Evolutionary conservation across 768 basidiomycete genomes (phyloP).

Genomic region (Hypsizygus marmoreus): DNA sequence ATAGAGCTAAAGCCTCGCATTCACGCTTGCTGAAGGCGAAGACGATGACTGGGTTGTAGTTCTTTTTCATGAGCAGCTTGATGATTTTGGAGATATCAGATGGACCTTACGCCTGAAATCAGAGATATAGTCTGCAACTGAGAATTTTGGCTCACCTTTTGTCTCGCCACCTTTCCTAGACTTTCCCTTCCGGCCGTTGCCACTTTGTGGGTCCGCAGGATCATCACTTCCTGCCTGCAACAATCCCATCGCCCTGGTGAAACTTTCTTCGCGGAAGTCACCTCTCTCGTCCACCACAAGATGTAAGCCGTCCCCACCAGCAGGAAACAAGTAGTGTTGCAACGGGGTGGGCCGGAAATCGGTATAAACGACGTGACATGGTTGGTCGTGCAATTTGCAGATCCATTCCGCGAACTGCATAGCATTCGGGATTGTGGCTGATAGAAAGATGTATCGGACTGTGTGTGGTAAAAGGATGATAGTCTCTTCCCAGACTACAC

Average conservation of each 20-base stretch:
- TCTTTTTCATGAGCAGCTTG: slow-evolving; percentile 97
- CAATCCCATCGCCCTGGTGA: slow-evolving; percentile 96
- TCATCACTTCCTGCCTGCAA: slow-evolving; percentile 83
- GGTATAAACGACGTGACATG: slow-evolving; percentile 98
- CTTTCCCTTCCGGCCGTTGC: slow-evolving; percentile 78
- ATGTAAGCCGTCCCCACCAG: slow-evolving; percentile 95
- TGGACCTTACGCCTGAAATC: slow-evolving; percentile 58
- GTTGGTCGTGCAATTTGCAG: slow-evolving; percentile 94
- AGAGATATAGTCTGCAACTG: neutral
- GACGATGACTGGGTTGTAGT: slow-evolving; percentile 97
- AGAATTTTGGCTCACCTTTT: slow-evolving; percentile 61
- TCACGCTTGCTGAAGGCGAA: slow-evolving; percentile 99
- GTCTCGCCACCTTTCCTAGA: slow-evolving; percentile 88
- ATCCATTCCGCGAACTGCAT: slow-evolving; percentile 99
- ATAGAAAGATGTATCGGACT: slow-evolving; percentile 97
- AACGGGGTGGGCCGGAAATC: slow-evolving; percentile 98
- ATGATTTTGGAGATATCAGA: slow-evolving; percentile 98
- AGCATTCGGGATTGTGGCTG: slow-evolving; percentile 98
- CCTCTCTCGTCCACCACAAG: slow-evolving; percentile 99
- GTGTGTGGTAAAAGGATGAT: slow-evolving; percentile 96
- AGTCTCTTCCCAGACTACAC: slow-evolving; percentile 99
- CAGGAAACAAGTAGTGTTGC: slow-evolving; percentile 97
- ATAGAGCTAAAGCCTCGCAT: slow-evolving; percentile 90
- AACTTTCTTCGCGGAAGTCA: slow-evolving; percentile 96
- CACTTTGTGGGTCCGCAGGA: slow-evolving; percentile 91